Conservation (phyloP, 495 filamentous ascomycete genomes). For the Trichocladium antarcticum region DNA sequence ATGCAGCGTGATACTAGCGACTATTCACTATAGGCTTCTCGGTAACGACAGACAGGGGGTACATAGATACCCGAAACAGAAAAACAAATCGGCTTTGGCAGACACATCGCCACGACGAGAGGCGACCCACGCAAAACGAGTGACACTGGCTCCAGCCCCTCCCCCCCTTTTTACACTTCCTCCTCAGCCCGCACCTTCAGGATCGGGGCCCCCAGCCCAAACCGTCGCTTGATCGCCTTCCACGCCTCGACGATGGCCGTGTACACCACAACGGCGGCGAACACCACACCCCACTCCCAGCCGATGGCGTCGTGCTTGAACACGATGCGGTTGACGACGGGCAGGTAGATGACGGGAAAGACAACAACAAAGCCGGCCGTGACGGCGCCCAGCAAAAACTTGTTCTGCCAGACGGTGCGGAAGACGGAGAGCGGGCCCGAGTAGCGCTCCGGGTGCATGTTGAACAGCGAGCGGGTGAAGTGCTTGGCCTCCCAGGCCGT, state of each 20-base stretch:
- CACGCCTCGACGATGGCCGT: conserved; percentile 51
- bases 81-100: no score
- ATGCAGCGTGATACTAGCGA: no score
- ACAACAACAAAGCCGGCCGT: conserved; percentile 55
- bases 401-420: conserved; percentile 55
- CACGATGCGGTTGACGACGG: conserved; percentile 52
- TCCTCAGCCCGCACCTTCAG: not conserved
- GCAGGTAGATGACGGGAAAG: conserved; percentile 64
- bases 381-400: conserved; percentile 62
- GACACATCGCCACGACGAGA: no score
- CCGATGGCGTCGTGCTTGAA: conserved; percentile 63
- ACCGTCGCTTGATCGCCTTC: conserved; percentile 51
- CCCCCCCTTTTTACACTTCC: not conserved
- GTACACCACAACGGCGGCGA: conserved; percentile 48
- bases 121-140: no score
- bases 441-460: conserved; percentile 55
- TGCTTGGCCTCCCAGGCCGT: conserved; percentile 67
- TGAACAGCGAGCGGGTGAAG: conserved; percentile 56
- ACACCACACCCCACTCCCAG: conserved; percentile 61
- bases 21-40: no score
- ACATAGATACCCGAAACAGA: no score
- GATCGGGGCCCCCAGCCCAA: conserved; percentile 6
- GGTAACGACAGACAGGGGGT: no score
- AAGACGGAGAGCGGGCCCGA: conserved; percentile 42
- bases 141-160: not conserved